Evolutionary conservation across 2,329 filamentous ascomycete species (phyloP).

Genomic region (Venturiaceae sp.): DNA sequence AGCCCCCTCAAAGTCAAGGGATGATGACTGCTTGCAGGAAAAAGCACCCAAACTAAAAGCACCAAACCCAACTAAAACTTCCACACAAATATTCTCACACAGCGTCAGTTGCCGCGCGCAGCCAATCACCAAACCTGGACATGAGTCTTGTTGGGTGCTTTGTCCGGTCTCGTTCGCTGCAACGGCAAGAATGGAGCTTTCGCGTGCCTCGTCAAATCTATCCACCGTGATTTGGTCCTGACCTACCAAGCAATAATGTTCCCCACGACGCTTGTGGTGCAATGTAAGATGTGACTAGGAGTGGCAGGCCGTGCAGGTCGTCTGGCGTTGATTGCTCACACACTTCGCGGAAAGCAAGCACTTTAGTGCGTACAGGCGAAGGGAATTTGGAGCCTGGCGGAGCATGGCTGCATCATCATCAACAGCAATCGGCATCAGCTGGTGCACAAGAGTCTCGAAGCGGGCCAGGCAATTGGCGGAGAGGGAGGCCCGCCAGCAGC

Average conservation of each 20-base stretch:
- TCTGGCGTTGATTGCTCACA: constrained; percentile 2
- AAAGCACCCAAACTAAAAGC: neutral
- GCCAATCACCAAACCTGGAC: neutral
- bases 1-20: neutral
- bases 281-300: constrained; percentile 1
- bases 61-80: neutral
- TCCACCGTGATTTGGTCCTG: neutral
- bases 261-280: neutral
- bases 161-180: neutral
- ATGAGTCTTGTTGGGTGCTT: neutral
- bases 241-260: neutral
- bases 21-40: constrained; percentile 1
- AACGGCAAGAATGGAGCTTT: neutral
- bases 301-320: neutral
- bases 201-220: neutral
- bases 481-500: neutral
- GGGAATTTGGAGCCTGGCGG: neutral
- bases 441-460: neutral
- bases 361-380: constrained; percentile 1
- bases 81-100: neutral
- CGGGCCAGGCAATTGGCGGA: neutral
- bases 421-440: constrained; percentile 1
- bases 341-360: neutral
- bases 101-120: neutral
- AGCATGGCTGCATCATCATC: constrained; percentile 2